Percentiles rank a stretch among this genome's conserved stretches.
Conservation (phyloP, 2,329 filamentous ascomycete genomes). For the Penicillium sp. region DNA sequence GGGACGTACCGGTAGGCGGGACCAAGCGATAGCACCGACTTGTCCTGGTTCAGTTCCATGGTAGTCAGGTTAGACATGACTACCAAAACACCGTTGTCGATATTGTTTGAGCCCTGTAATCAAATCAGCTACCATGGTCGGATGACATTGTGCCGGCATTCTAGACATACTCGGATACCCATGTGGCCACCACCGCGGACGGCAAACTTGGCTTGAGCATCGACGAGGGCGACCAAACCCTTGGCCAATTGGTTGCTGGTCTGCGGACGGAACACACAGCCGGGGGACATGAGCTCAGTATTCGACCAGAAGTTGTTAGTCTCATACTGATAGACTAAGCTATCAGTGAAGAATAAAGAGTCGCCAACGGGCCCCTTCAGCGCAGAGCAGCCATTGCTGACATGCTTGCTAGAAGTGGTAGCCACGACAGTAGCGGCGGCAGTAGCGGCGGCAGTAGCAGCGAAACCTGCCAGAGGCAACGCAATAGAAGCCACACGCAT, state of each 20-base stretch:
- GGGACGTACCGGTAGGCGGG: constrained; percentile 30
- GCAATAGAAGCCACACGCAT: constrained; percentile 28
- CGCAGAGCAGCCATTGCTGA: constrained; percentile 24
- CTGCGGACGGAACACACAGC: constrained; percentile 41
- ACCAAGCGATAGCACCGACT: constrained; percentile 36
- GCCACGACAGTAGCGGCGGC: constrained; percentile 8
- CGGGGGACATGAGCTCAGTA: constrained; percentile 39
- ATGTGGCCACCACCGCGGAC: constrained; percentile 42
- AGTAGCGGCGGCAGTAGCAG: neutral
- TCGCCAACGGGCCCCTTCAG: constrained; percentile 22
- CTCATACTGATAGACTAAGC: constrained; percentile 37
- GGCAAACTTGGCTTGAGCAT: constrained; percentile 34
- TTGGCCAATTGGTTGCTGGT: constrained; percentile 31
- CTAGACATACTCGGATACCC: constrained; percentile 33
- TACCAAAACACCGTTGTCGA: constrained; percentile 39
- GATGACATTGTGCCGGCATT: neutral
- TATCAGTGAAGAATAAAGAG: constrained; percentile 30
- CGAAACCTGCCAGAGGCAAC: constrained; percentile 18
- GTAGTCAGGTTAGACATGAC: constrained; percentile 39
- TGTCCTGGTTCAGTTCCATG: constrained; percentile 32
- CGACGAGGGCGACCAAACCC: constrained; percentile 28
- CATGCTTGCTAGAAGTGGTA: constrained; percentile 4
- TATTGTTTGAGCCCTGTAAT: constrained; percentile 39
- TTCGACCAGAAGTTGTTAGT: constrained; percentile 42
- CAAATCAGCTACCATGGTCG: neutral